Conservation (phyloP, 306 rosid genomes). For the Abrus precatorius region DNA sequence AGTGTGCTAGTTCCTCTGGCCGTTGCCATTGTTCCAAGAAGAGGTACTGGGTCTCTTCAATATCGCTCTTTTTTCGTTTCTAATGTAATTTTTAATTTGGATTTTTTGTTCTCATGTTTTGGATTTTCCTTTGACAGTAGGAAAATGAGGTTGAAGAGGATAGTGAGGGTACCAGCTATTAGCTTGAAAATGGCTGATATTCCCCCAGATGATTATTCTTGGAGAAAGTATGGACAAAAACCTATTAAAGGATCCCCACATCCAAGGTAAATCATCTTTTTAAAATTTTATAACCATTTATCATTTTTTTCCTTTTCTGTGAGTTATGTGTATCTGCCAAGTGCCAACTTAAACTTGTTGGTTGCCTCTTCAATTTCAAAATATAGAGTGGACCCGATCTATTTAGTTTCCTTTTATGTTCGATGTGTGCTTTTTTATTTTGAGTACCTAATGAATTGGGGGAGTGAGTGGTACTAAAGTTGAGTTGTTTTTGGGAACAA, state of each 20-base stretch:
- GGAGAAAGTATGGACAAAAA: constrained; percentile 95
- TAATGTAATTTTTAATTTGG: not conserved
- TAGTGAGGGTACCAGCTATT: constrained; percentile 85
- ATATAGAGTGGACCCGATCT: not conserved
- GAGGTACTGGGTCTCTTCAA: constrained; percentile 55
- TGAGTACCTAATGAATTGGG: not conserved
- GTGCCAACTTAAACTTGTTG: not conserved
- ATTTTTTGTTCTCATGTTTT: not conserved
- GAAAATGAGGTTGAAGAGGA: constrained; percentile 81
- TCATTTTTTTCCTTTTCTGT: not conserved
- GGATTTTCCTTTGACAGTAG: constrained; percentile 43
- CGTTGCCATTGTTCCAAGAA: constrained; percentile 91
- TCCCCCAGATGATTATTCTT: constrained; percentile 95
- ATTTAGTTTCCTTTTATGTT: not conserved
- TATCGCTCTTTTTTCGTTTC: not conserved
- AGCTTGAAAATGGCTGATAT: constrained; percentile 94
- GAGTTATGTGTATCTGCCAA: too few relatives aligned
- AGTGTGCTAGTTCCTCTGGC: constrained; percentile 78
- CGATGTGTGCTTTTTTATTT: not conserved
- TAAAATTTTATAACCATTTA: too few relatives aligned
- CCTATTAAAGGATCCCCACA: constrained; percentile 96
- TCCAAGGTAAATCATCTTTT: constrained; percentile 65
- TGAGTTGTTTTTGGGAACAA: constrained; percentile 5
- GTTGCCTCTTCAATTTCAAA: constrained; percentile 6
- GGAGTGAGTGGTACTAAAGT: not conserved